Evolutionary conservation across 1,284 basidiomycete species (phyloP).

Genomic region (Exobasidium cylindrosporum): DNA sequence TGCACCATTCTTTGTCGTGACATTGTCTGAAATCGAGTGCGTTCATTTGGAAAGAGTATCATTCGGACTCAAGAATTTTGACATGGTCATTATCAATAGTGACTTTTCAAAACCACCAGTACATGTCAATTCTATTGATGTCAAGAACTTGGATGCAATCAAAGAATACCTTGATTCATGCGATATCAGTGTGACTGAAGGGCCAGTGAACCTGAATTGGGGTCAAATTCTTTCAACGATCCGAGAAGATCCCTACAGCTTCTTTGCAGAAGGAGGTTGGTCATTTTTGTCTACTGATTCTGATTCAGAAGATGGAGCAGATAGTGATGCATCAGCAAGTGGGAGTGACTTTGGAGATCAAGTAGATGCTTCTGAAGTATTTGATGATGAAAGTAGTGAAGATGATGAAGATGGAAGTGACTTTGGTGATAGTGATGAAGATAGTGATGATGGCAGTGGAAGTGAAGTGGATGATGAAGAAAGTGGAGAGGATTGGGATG

Average conservation of each 20-base stretch:
- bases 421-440: constrained; percentile 22
- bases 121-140: constrained; percentile 57
- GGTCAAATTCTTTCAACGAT: constrained; percentile 70
- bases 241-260: constrained; percentile 75
- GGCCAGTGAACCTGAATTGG: constrained; percentile 98
- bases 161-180: constrained; percentile 80
- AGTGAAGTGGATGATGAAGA: constrained; percentile 21
- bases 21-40: constrained; percentile 92
- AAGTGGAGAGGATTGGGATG: constrained; percentile 83
- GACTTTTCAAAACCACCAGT: constrained; percentile 89
- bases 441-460: constrained; percentile 17
- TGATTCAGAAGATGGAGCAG: constrained; percentile 53
- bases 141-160: constrained; percentile 45
- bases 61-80: constrained; percentile 79
- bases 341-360: constrained; percentile 53
- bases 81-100: constrained; percentile 92
- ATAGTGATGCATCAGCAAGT: constrained; percentile 43
- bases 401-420: constrained; percentile 70
- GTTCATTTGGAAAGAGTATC: constrained; percentile 96
- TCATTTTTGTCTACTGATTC: constrained; percentile 66
- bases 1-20: constrained; percentile 92
- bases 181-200: constrained; percentile 92
- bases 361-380: constrained; percentile 38
- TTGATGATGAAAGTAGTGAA: constrained; percentile 32
- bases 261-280: constrained; percentile 96